Percentiles rank a stretch among this genome's conserved stretches.
These are phyloP conservation scores for Fimicolochytrium jonesii DNA, from an alignment of 192 early-diverging fungal genomes.

Conservation along the genomic window DNA sequence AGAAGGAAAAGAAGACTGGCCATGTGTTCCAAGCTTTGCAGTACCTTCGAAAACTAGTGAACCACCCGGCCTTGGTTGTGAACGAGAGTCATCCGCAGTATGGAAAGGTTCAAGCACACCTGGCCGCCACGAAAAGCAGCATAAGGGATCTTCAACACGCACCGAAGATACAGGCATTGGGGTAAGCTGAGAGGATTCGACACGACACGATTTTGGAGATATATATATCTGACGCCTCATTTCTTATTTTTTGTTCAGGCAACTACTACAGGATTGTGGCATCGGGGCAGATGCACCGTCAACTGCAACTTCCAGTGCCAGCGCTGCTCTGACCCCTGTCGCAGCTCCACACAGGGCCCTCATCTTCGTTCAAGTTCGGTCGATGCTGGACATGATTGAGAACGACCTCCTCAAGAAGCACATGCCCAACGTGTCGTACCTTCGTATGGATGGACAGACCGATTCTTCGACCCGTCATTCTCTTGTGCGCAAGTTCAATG, in stretches of 20 bases:
- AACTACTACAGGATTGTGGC: constrained; percentile 90
- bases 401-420: constrained; percentile 74
- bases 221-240: constrained; percentile 2
- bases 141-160: constrained; percentile 71
- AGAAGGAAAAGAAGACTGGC: constrained; percentile 30
- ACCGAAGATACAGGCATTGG: constrained; percentile 87
- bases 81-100: constrained; percentile 87
- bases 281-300: constrained; percentile 72
- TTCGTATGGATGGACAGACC: constrained; percentile 90
- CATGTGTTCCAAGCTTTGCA: constrained; percentile 99
- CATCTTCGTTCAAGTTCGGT: constrained; percentile 93
- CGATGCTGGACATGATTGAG: constrained; percentile 97
- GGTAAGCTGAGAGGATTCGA: constrained; percentile 36
- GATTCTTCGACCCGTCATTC: constrained; percentile 79
- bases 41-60: constrained; percentile 91
- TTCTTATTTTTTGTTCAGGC: too few relatives aligned
- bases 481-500: constrained; percentile 92
- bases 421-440: constrained; percentile 87
- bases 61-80: constrained; percentile 86
- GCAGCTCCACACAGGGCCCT: constrained; percentile 85
- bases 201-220: neutral
- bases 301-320: constrained; percentile 16
- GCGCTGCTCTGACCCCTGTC: constrained; percentile 43
- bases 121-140: constrained; percentile 46
- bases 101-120: constrained; percentile 53